These are phyloP conservation scores for Colletotrichum sp. DNA, from an alignment of 2,329 filamentous ascomycete species.

Conservation along the genomic window DNA sequence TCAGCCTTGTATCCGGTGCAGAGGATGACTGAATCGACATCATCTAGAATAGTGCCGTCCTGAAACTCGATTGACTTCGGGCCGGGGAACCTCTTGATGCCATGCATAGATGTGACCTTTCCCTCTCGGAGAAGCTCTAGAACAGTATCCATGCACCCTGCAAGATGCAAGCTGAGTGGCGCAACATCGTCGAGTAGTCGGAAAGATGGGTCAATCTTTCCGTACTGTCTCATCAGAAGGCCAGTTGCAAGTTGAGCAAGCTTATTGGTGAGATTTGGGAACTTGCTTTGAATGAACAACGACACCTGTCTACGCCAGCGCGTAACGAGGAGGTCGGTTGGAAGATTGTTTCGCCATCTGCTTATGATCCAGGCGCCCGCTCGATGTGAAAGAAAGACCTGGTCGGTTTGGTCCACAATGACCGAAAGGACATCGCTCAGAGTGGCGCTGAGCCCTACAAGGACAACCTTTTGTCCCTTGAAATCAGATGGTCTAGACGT, in stretches of 20 bases:
- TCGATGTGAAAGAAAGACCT: constrained; percentile 46
- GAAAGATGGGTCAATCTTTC: constrained; percentile 33
- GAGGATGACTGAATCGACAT: constrained; percentile 30
- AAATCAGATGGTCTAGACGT: constrained; percentile 33
- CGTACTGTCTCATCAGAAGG: constrained; percentile 9
- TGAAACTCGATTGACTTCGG: constrained; percentile 26
- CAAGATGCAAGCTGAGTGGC: constrained; percentile 22
- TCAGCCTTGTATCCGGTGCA: constrained; percentile 32
- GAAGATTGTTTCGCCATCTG: constrained; percentile 33
- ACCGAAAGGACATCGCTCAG: constrained; percentile 37
- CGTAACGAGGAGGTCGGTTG: constrained; percentile 37
- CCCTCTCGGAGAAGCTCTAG: constrained; percentile 29
- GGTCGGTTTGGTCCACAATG: constrained; percentile 36
- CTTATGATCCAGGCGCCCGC: constrained; percentile 40
- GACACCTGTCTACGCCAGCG: constrained; percentile 33
- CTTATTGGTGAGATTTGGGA: background rate
- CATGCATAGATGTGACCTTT: constrained; percentile 29
- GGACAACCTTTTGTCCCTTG: constrained; percentile 44
- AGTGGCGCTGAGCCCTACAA: constrained; percentile 48
- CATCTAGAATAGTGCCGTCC: constrained; percentile 28
- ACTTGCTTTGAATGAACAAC: constrained; percentile 29
- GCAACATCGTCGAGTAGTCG: constrained; percentile 23
- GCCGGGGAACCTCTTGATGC: constrained; percentile 28
- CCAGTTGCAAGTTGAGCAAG: constrained; percentile 13
- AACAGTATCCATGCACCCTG: constrained; percentile 30